Evolutionary conservation across 2,329 filamentous ascomycete species (phyloP), one percentile per base, ranked within the genome.

Genomic region (Aureobasidium leucospermi): DNA sequence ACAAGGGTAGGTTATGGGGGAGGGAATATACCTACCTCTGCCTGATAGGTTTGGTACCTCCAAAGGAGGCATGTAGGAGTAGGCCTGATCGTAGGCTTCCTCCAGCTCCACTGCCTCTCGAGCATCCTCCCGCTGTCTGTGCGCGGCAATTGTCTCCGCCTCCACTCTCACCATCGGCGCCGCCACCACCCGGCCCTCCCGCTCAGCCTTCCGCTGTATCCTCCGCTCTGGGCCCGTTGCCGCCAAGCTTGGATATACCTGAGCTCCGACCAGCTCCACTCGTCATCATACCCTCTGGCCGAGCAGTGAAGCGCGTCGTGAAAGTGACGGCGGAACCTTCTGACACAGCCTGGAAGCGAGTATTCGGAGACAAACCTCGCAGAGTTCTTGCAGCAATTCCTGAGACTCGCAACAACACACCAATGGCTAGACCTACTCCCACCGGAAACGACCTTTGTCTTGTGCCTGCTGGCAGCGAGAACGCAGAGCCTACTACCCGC

Each of bases 401-500:
- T 28, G 47, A 49, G 47, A 2, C 36, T 31, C 29, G n/a, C 34
- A 52, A 45, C 39, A 36, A 45, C 31, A 46, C n/a, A 15, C 45
- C 2, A 29, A 56, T 56, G 52, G 29, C 31, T 45, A 31, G 29
- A 13, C 39, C 2, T 11, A 28, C 41, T 31, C 15, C 10, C 31
- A 4, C 23, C 62, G 65, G 6, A 57, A 60, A 45, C n/a, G 42
- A 61, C 23, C 49, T 70, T 10, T 64, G 70, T 39, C 65, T 71
- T 8, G 58, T 67, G n/a, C 66, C 67, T 15, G 55, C 56, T 15
- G 52, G 62, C 28, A 61, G 32, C 41, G 61, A 63, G 15, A 61
- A 70, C 39, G 65, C 72, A 45, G 58, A 68, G 41, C 70, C 68
- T 13, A 77, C 76, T 1, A 63, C 64, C 10, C 71, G 76, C 58